Evolutionary conservation across 192 early-diverging fungal genomes (phyloP).

Genomic region (Podila clonocystis): DNA sequence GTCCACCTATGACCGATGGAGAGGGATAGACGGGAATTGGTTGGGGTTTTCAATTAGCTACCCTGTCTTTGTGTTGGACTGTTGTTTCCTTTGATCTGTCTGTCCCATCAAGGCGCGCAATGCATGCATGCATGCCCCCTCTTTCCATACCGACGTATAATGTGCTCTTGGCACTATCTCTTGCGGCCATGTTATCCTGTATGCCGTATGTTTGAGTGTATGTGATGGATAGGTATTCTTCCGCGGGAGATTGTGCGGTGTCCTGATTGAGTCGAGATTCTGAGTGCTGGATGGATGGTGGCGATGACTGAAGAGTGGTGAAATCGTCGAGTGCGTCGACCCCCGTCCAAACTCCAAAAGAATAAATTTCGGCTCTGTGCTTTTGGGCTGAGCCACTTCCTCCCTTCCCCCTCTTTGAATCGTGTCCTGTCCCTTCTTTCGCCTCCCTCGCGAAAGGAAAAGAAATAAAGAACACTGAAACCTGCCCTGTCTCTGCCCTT

Average conservation of each 20-base stretch:
- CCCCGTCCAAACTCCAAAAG: not conserved
- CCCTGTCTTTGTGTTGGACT: not conserved
- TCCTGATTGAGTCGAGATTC: too few species aligned
- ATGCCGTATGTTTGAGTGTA: not conserved
- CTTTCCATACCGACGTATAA: conserved; percentile 36
- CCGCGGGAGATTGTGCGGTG: not conserved
- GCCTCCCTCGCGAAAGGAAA: too few species aligned
- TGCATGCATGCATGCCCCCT: not conserved
- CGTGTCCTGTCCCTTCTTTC: too few species aligned
- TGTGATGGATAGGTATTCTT: not conserved
- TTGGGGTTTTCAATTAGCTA: not conserved
- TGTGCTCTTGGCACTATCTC: conserved; percentile 41
- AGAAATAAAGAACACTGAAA: too few species aligned
- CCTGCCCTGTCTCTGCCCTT: too few species aligned
- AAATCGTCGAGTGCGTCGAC: too few species aligned
- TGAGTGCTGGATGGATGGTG: too few species aligned
- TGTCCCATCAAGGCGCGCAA: not conserved
- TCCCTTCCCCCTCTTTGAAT: too few species aligned
- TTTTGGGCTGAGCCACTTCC: not conserved
- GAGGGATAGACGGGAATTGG: not conserved
- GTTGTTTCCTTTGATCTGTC: not conserved
- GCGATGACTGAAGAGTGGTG: too few species aligned
- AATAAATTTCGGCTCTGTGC: not conserved
- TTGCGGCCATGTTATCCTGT: conserved; percentile 17
- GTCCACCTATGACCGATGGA: conserved; percentile 66